Conservation (phyloP, 2,329 filamentous ascomycete genomes). For the Herpotrichia juniperi region DNA sequence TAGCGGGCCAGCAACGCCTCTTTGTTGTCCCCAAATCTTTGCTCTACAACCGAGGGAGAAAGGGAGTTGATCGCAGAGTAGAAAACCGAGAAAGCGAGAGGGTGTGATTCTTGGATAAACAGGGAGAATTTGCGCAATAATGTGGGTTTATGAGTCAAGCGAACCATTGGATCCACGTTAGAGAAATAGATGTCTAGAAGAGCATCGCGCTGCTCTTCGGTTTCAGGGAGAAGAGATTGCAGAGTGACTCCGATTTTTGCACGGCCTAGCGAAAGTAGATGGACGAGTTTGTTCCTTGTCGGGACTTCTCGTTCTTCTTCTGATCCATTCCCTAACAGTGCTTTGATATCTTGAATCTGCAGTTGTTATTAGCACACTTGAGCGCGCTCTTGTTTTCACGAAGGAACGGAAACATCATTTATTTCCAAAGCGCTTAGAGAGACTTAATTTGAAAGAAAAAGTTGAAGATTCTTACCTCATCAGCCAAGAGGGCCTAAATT, state of each 20-base stretch:
- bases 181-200: slow-evolving; percentile 43
- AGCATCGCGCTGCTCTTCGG: slow-evolving; percentile 35
- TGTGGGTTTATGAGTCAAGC: slow-evolving; percentile 43
- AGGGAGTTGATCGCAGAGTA: slow-evolving; percentile 45
- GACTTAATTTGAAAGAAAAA: not conserved
- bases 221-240: slow-evolving; percentile 34
- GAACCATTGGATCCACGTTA: slow-evolving; percentile 45
- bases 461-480: slow-evolving; percentile 36
- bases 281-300: slow-evolving; percentile 36
- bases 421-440: not conserved
- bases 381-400: not conserved
- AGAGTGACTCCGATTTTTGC: slow-evolving; percentile 33
- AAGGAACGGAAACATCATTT: not conserved
- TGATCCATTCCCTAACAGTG: slow-evolving; percentile 32
- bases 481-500: slow-evolving; percentile 46
- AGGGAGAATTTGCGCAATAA: slow-evolving; percentile 33
- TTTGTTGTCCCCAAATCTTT: slow-evolving; percentile 40
- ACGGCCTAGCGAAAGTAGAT: slow-evolving; percentile 40
- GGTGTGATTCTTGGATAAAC: slow-evolving; percentile 37
- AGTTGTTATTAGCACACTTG: not conserved
- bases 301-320: slow-evolving; percentile 35
- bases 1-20: slow-evolving; percentile 37
- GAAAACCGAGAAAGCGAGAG: slow-evolving; percentile 44
- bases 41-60: slow-evolving; percentile 32
- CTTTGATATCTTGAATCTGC: slow-evolving; percentile 48